Conservation (phyloP, 805 yeast species). For the Saccharomycopsis fodiens region DNA sequence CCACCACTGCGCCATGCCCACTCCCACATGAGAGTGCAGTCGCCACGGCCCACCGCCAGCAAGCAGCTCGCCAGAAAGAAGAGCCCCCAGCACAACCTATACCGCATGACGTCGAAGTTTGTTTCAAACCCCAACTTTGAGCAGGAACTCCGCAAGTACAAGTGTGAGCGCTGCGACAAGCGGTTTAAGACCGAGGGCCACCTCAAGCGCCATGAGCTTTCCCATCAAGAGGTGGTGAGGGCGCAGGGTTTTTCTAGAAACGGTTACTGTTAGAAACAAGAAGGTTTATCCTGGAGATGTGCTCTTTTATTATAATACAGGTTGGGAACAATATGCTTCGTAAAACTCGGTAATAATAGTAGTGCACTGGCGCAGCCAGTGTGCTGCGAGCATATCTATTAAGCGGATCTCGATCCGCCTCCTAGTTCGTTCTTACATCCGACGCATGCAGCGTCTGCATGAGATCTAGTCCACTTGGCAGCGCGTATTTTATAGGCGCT, state of each 20-base stretch:
- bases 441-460: too few relatives aligned
- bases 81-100: too few relatives aligned
- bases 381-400: too few relatives aligned
- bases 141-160: conserved; percentile 12
- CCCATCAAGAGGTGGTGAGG: too few relatives aligned
- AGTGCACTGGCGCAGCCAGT: too few relatives aligned
- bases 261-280: not conserved
- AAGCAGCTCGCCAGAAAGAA: conserved; percentile 4
- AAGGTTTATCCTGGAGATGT: conserved; percentile 2
- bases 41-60: not conserved
- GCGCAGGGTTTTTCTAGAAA: not conserved
- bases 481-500: too few relatives aligned
- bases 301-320: too few relatives aligned
- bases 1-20: not conserved
- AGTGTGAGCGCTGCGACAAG: conserved; percentile 15
- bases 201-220: conserved; percentile 11
- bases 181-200: conserved; percentile 17
- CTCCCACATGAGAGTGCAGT: not conserved
- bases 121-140: conserved; percentile 18
- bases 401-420: too few relatives aligned
- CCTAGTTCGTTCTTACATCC: too few relatives aligned
- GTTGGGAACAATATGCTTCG: too few relatives aligned
- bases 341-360: too few relatives aligned
- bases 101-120: conserved; percentile 15
- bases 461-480: too few relatives aligned